A percentile compares a stretch with the other conserved stretches of the same genome.
Evolutionary conservation across 1,284 basidiomycete genomes (phyloP).

Genomic region (Peniophora sp.): DNA sequence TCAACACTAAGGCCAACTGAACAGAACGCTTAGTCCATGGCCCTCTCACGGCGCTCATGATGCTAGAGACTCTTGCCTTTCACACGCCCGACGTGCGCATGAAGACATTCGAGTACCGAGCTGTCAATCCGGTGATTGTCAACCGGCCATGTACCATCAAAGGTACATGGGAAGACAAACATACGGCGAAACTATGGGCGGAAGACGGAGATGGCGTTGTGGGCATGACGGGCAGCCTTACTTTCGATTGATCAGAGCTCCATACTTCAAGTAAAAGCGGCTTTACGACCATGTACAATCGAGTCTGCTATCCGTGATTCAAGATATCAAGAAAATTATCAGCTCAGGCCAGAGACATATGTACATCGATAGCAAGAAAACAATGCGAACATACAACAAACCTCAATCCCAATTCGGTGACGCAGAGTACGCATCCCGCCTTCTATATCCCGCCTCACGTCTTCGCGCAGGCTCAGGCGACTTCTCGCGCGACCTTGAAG

Average conservation of each 20-base stretch:
- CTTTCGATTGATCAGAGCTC: slow-evolving; percentile 7
- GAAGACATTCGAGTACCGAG: slow-evolving; percentile 61
- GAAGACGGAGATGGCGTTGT: slow-evolving; percentile 34
- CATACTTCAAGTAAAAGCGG: too few relatives aligned
- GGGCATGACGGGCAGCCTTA: slow-evolving; percentile 59
- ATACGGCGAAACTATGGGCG: slow-evolving; percentile 22
- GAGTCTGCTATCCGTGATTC: too few relatives aligned
- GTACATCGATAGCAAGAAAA: too few relatives aligned
- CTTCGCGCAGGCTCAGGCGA: too few relatives aligned
- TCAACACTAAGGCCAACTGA: background rate
- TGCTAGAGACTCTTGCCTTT: slow-evolving; percentile 54
- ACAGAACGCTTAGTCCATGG: slow-evolving; percentile 77
- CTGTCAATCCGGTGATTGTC: slow-evolving; percentile 67
- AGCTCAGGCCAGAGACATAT: too few relatives aligned
- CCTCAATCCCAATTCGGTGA: too few relatives aligned
- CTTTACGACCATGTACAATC: too few relatives aligned
- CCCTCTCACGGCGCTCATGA: slow-evolving; percentile 71
- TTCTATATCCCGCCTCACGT: too few relatives aligned
- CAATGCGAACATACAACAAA: too few relatives aligned
- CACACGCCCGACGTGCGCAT: slow-evolving; percentile 38
- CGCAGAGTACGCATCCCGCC: too few relatives aligned
- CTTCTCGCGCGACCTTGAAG: too few relatives aligned
- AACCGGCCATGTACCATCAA: slow-evolving; percentile 48
- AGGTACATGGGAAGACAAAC: slow-evolving; percentile 35
- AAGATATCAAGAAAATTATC: too few relatives aligned